These are phyloP conservation scores for Tulasnella sp. DNA, from an alignment of 768 basidiomycete genomes.

Conservation along the genomic window DNA sequence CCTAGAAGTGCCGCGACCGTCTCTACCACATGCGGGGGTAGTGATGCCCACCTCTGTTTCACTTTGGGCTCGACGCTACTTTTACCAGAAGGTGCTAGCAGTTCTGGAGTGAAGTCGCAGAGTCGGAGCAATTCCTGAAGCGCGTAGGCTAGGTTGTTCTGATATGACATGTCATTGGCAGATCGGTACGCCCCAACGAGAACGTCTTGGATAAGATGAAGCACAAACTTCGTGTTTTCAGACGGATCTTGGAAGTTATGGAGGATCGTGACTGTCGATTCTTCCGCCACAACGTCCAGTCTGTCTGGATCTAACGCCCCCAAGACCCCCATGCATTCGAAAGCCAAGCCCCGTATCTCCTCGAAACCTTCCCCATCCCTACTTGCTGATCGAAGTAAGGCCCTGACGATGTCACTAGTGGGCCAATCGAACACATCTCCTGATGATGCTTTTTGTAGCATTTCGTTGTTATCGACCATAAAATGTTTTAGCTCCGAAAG, in stretches of 20 bases:
- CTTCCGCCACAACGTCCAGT: slow-evolving; percentile 48
- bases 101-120: slow-evolving; percentile 71
- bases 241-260: slow-evolving; percentile 68
- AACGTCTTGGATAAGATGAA: slow-evolving; percentile 74
- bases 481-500: slow-evolving; percentile 62
- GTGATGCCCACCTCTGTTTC: slow-evolving; percentile 59
- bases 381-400: slow-evolving; percentile 54
- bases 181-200: slow-evolving; percentile 84
- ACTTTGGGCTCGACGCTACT: slow-evolving; percentile 47
- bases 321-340: slow-evolving; percentile 80
- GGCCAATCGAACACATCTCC: slow-evolving; percentile 79
- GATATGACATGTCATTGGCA: slow-evolving; percentile 87
- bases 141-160: slow-evolving; percentile 74
- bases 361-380: slow-evolving; percentile 71
- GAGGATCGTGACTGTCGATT: slow-evolving; percentile 55
- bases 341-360: slow-evolving; percentile 52
- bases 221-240: slow-evolving; percentile 65
- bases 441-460: slow-evolving; percentile 49
- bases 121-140: slow-evolving; percentile 84
- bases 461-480: slow-evolving; percentile 30
- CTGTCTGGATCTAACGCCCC: slow-evolving; percentile 95
- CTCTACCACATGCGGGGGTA: slow-evolving; percentile 76
- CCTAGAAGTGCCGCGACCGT: slow-evolving; percentile 75
- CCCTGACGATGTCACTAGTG: slow-evolving; percentile 52
- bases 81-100: slow-evolving; percentile 44